Percentiles rank a stretch among this genome's conserved stretches.
Conservation (phyloP, 139 green algal species). For the Chlamydomonas sp. region DNA sequence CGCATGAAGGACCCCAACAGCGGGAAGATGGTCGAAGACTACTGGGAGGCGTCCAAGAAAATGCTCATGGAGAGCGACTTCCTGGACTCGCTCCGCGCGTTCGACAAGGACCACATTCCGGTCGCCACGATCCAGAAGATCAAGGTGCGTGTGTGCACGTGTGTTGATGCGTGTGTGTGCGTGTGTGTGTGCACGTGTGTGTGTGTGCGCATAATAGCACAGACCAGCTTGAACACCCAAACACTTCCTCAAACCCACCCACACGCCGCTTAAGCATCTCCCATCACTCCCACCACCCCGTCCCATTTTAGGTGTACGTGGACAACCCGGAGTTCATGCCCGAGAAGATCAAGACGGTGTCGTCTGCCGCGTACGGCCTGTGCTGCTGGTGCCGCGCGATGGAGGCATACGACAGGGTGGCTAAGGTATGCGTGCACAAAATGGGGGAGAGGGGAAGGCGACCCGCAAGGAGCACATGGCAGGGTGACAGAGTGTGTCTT, state of each 20-base stretch:
- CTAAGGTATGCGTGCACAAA: too few relatives aligned
- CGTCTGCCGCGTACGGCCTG: conserved; percentile 60
- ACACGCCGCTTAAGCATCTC: not conserved
- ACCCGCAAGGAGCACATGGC: not conserved
- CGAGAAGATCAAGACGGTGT: conserved; percentile 50
- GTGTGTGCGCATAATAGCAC: too few relatives aligned
- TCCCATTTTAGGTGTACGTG: conserved; percentile 43
- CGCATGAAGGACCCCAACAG: conserved; percentile 60
- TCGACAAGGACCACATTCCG: conserved; percentile 74
- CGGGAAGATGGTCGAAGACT: conserved; percentile 75
- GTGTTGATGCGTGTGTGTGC: too few relatives aligned
- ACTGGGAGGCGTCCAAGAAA: conserved; percentile 57
- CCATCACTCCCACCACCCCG: not conserved
- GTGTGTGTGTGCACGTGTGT: too few relatives aligned
- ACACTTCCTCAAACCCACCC: not conserved
- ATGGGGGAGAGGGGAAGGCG: too few relatives aligned
- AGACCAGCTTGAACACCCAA: conserved; percentile 19
- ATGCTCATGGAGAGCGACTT: conserved; percentile 67
- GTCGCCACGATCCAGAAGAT: conserved; percentile 53
- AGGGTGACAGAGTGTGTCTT: too few relatives aligned
- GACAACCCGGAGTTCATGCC: conserved; percentile 44
- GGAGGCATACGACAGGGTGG: conserved; percentile 63
- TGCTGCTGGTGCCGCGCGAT: conserved; percentile 68
- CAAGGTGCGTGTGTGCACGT: conserved; percentile 37
- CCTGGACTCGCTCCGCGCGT: conserved; percentile 44